Evolutionary conservation across 108 stramenopile genomes (phyloP), one percentile per base, ranked within the genome.

Genomic region (Phaeodactylum tricornutum): DNA sequence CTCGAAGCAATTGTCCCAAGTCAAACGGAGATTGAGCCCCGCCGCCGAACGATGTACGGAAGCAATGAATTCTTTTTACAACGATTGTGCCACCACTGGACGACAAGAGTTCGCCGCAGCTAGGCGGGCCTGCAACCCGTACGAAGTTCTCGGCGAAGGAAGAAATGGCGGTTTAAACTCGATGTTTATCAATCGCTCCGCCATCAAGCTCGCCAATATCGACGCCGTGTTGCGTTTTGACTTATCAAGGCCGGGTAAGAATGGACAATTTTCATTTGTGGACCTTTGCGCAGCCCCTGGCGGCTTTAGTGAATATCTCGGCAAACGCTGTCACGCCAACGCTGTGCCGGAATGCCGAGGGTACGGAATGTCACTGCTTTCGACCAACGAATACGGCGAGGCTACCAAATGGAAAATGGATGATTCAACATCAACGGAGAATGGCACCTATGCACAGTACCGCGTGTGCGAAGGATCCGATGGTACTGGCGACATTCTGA

Each of bases 211-310:
- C 19, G 78, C 81, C 40, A 92, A 86, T 58, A 65, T 92, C 19
- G 83, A 92, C 59, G 71, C 78, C 1, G 25, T 79, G 15, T 33
- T 86, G 29, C 68, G 59, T 14, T 86, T 85, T 50, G 3, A 15
- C 15, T 53, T 92, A 14, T 67, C 66, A 17, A 26, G 19, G 19
- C 34, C 22, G 15, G 12, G 22, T 24, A 38, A 38, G 9, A 26
- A 34, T 4, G 15, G 48, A 24, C 34, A 46, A 12, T 82, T 87
- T 64, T 39, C 65, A 11, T 93, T 88, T 77, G 86, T 79, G 1
- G 91, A 93, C 62, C 47, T 93, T 17, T 88, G 87, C 53, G 91
- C 81, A 1, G 87, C 87, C 3, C 91, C 91, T 0, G 91, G 91
- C 27, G 91, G 91, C 11, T 93, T 85, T 33, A 83, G 81, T 58